Conservation (phyloP, 2,329 filamentous ascomycete genomes). For the Pseudogymnoascus sp. region DNA sequence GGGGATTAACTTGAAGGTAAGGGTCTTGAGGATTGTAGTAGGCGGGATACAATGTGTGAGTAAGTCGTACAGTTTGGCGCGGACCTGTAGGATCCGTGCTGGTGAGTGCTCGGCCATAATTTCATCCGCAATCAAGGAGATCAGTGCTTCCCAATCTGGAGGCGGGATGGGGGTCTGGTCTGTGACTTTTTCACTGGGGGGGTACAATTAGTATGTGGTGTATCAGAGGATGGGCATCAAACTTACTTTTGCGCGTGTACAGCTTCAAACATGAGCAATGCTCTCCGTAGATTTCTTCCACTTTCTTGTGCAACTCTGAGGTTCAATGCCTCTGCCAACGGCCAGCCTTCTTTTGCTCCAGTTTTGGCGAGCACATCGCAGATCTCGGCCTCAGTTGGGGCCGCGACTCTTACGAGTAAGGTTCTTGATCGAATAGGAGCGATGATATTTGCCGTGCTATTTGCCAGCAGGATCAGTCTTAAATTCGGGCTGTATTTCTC, state of each 20-base stretch:
- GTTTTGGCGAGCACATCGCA: conserved; percentile 62
- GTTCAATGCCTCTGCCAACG: conserved; percentile 65
- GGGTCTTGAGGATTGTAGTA: conserved; percentile 85
- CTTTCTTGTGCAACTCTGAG: conserved; percentile 82
- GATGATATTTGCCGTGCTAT: conserved; percentile 97
- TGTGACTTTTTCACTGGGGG: conserved; percentile 71
- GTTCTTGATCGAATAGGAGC: conserved; percentile 93
- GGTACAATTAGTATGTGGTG: conserved; percentile 25
- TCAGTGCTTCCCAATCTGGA: conserved; percentile 92
- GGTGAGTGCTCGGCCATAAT: conserved; percentile 93
- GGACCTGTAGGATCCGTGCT: conserved; percentile 74
- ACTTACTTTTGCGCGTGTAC: conserved; percentile 93
- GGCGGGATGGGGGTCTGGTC: conserved; percentile 86
- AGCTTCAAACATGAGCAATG: conserved; percentile 92
- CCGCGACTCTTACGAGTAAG: conserved; percentile 82
- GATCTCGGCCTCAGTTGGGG: conserved; percentile 80
- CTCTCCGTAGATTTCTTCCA: conserved; percentile 79
- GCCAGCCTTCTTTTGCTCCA: conserved; percentile 76
- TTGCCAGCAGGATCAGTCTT: conserved; percentile 82
- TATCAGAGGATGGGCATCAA: background rate
- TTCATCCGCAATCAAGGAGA: conserved; percentile 81
- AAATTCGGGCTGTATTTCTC: conserved; percentile 98
- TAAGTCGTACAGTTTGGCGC: conserved; percentile 92
- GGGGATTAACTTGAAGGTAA: conserved; percentile 86
- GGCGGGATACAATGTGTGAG: conserved; percentile 95